Evolutionary conservation across 345 rosid species (phyloP).

Genomic region (Gossypium rotundifolium): DNA sequence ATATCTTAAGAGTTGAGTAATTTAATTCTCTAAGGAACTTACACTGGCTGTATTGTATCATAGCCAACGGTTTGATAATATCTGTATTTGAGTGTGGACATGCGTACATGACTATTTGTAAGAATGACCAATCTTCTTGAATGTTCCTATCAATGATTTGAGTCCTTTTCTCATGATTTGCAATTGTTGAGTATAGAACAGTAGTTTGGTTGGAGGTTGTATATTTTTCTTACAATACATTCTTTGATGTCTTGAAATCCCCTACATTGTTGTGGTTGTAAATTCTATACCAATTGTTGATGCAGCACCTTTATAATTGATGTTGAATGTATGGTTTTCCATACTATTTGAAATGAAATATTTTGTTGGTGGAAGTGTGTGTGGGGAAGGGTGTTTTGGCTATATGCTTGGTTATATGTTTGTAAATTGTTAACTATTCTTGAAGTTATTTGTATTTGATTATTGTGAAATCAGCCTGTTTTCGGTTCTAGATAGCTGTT

Average conservation of each 20-base stretch:
- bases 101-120: background rate
- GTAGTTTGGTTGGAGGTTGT: background rate
- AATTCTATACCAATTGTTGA: background rate
- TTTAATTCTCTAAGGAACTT: too few relatives aligned
- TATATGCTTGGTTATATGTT: background rate
- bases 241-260: background rate
- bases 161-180: background rate
- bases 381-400: too few relatives aligned
- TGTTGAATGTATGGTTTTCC: background rate
- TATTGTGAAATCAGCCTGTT: background rate
- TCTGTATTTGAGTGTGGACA: background rate
- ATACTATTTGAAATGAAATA: background rate
- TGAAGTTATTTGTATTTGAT: background rate
- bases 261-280: background rate
- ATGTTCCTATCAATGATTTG: too few relatives aligned
- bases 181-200: background rate
- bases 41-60: background rate
- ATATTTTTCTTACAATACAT: background rate
- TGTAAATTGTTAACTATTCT: background rate
- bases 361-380: background rate
- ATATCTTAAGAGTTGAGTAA: too few relatives aligned
- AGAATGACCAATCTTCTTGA: background rate
- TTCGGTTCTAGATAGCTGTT: background rate
- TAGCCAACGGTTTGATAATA: background rate
- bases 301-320: background rate